phyloP scores from a whole-genome alignment of 495 filamentous ascomycete genomes.

The Annulohypoxylon stygium region DNA sequence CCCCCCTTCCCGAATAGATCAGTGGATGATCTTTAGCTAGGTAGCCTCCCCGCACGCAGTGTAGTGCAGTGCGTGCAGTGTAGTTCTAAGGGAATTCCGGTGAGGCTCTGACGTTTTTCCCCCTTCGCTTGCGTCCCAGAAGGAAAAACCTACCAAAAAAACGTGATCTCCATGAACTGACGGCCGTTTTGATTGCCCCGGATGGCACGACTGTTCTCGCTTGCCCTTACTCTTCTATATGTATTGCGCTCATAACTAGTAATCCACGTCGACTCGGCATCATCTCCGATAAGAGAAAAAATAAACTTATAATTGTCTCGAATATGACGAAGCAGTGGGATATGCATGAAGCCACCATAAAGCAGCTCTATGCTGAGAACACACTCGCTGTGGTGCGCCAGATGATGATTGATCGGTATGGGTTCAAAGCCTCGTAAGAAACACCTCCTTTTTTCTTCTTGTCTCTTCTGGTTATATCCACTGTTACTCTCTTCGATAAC shows the following conservation, averaged over 20 bases:
- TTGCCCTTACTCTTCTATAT: not conserved
- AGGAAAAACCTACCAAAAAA: not conserved
- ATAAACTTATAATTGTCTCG: not conserved
- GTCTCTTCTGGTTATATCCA: not conserved
- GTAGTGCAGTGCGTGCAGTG: not conserved
- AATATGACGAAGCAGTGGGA: conserved; percentile 63
- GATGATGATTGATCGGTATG: conserved; percentile 58
- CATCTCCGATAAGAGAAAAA: conserved; percentile 8
- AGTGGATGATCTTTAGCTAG: conserved; percentile 3
- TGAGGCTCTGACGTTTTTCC: conserved; percentile 37
- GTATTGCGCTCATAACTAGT: conserved; percentile 1
- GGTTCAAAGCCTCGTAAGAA: conserved; percentile 62
- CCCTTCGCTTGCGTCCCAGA: not conserved
- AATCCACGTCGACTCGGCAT: not conserved
- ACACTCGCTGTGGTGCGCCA: conserved; percentile 58
- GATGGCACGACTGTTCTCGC: not conserved
- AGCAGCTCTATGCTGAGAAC: conserved; percentile 57
- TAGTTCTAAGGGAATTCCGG: conserved; percentile 1
- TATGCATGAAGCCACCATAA: conserved; percentile 53
- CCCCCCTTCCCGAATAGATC: conserved; percentile 17
- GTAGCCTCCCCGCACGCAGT: conserved; percentile 25
- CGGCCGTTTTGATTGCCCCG: not conserved
- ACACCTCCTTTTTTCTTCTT: not conserved
- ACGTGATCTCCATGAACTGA: not conserved
- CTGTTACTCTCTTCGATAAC: not conserved